Conservation (phyloP, 352 stramenopile genomes). For the Phytophthora boehmeriae region DNA sequence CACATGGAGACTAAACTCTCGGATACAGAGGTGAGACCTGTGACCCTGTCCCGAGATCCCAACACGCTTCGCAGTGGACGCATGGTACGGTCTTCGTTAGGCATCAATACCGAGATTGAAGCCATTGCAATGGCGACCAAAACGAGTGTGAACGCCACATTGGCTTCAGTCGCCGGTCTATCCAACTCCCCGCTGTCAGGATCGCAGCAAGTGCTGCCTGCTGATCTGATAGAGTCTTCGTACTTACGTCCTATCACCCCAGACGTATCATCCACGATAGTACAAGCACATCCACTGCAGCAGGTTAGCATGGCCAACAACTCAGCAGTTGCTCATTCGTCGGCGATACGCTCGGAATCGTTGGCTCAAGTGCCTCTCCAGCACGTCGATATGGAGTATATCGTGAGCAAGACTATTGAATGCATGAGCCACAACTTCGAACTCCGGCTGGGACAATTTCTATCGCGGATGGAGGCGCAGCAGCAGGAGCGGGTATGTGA, state of each 20-base stretch:
- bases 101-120: slow-evolving; percentile 20
- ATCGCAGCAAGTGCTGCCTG: slow-evolving; percentile 4
- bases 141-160: slow-evolving; percentile 22
- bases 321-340: not conserved
- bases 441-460: slow-evolving; percentile 54
- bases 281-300: slow-evolving; percentile 17
- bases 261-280: slow-evolving; percentile 14
- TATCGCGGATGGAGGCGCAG: slow-evolving; percentile 61
- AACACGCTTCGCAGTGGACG: not conserved
- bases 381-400: slow-evolving; percentile 61
- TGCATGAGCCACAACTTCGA: slow-evolving; percentile 72
- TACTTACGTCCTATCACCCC: slow-evolving; percentile 10
- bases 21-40: not conserved
- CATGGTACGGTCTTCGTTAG: not conserved
- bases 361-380: slow-evolving; percentile 30
- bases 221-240: slow-evolving; percentile 6
- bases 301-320: slow-evolving; percentile 8
- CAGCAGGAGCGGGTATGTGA: slow-evolving; percentile 55
- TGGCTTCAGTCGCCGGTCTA: slow-evolving; percentile 20
- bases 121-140: slow-evolving; percentile 25
- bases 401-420: slow-evolving; percentile 69
- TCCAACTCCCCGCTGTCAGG: slow-evolving; percentile 3
- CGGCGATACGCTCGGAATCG: slow-evolving; percentile 4
- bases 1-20: slow-evolving; percentile 2
- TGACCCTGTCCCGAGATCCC: not conserved